A percentile compares a stretch with the other conserved stretches of the same genome.
phyloP scores from a whole-genome alignment of 2,329 filamentous ascomycete genomes.

The Penicillium sclerotigenum region DNA sequence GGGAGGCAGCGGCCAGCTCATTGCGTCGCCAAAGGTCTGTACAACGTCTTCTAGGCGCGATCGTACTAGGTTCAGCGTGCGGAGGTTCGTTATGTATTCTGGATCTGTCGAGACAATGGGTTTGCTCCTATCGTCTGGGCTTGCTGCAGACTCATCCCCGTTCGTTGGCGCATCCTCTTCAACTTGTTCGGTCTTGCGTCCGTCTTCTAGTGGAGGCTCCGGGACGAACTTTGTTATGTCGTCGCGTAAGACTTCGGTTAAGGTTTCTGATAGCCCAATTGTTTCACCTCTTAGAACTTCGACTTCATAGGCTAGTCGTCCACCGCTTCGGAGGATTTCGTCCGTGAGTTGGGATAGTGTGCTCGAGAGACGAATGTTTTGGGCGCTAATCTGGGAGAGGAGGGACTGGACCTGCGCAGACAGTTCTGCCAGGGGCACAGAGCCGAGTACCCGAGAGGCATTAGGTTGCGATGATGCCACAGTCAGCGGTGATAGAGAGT shows the following conservation, averaged over 20 bases:
- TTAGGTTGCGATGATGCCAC: constrained; percentile 45
- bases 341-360: constrained; percentile 87
- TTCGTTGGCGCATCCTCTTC: not conserved
- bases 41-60: constrained; percentile 84
- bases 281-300: constrained; percentile 89
- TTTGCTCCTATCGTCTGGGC: constrained; percentile 3
- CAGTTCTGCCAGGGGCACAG: constrained; percentile 68
- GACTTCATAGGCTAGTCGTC: constrained; percentile 87
- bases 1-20: constrained; percentile 90
- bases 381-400: constrained; percentile 82
- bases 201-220: constrained; percentile 13
- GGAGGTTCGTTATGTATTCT: constrained; percentile 71
- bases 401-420: constrained; percentile 77
- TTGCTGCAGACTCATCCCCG: constrained; percentile 7
- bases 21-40: constrained; percentile 86
- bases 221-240: constrained; percentile 73
- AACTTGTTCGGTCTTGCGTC: constrained; percentile 6
- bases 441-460: constrained; percentile 41
- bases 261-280: constrained; percentile 70
- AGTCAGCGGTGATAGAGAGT: constrained; percentile 66
- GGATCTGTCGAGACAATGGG: constrained; percentile 48
- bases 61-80: constrained; percentile 78
- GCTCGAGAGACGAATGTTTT: constrained; percentile 77
- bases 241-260: constrained; percentile 68
- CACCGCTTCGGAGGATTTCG: constrained; percentile 86